These are phyloP conservation scores for Amanita subjunquillea DNA, from an alignment of 768 basidiomycete genomes.

Conservation along the genomic window DNA sequence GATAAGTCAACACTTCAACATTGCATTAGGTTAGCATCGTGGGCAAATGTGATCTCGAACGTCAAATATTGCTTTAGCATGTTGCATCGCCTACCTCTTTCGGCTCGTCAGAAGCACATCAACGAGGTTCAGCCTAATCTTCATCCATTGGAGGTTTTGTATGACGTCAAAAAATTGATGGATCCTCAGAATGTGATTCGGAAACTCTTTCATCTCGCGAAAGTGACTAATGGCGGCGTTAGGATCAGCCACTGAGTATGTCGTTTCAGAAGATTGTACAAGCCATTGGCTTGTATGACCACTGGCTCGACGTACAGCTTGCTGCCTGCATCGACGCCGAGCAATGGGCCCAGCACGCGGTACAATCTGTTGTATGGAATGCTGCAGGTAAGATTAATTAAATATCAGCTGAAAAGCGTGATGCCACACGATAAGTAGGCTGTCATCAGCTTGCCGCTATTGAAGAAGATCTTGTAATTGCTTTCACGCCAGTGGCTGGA, in stretches of 20 bases:
- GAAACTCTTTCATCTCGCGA: background rate
- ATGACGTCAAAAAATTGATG: conserved; percentile 69
- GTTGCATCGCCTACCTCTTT: conserved; percentile 58
- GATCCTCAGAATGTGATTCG: conserved; percentile 49
- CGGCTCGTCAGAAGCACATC: conserved; percentile 36
- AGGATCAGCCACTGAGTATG: conserved; percentile 65
- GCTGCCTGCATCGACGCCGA: conserved; percentile 41
- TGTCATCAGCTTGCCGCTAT: conserved; percentile 53
- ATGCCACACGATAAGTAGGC: conserved; percentile 30
- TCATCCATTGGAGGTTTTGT: conserved; percentile 68
- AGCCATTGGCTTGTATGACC: conserved; percentile 59
- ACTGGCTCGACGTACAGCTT: conserved; percentile 54
- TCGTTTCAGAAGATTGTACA: conserved; percentile 62
- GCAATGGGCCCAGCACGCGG: conserved; percentile 64
- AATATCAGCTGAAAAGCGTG: background rate
- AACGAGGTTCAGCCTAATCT: conserved; percentile 71
- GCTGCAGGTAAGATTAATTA: conserved; percentile 41
- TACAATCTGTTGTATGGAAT: conserved; percentile 66
- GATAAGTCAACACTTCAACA: conserved; percentile 70
- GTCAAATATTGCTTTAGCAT: conserved; percentile 32
- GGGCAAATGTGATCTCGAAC: conserved; percentile 2
- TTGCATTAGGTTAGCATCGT: conserved; percentile 53
- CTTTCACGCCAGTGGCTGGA: conserved; percentile 49
- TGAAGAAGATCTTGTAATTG: conserved; percentile 61
- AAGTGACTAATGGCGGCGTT: background rate